A percentile compares a stretch with the other conserved stretches of the same genome.
These are phyloP conservation scores for Globisporangium mamillatum DNA, from an alignment of 352 stramenopile species.

Conservation along the genomic window DNA sequence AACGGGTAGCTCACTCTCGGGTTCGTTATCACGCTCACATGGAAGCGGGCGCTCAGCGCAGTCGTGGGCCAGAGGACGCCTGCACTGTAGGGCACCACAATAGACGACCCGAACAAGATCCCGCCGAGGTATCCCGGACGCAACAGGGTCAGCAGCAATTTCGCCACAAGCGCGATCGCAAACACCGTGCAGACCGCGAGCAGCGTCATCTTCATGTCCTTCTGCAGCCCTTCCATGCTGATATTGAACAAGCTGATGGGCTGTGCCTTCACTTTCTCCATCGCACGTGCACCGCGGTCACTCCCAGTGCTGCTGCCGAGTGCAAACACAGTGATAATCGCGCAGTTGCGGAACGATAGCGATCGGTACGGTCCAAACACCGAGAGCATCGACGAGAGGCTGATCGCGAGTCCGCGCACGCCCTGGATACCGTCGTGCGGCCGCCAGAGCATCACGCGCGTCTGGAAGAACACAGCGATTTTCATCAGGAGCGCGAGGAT, in stretches of 20 bases:
- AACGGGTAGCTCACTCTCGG: neutral
- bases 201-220: slow-evolving; percentile 23
- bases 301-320: neutral
- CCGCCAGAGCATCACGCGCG: slow-evolving; percentile 17
- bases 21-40: neutral
- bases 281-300: neutral
- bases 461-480: slow-evolving; percentile 17
- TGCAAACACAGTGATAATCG: slow-evolving; percentile 14
- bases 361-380: slow-evolving; percentile 31
- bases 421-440: slow-evolving; percentile 24
- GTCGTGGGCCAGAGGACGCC: slow-evolving; percentile 19
- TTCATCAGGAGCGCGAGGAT: slow-evolving; percentile 34
- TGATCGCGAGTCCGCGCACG: slow-evolving; percentile 33
- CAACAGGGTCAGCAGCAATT: slow-evolving; percentile 1
- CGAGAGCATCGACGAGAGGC: slow-evolving; percentile 32
- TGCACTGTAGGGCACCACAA: slow-evolving; percentile 15
- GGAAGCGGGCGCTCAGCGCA: slow-evolving; percentile 13
- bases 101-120: slow-evolving; percentile 14
- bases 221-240: slow-evolving; percentile 17
- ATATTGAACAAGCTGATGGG: slow-evolving; percentile 18
- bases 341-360: slow-evolving; percentile 18
- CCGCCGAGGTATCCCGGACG: slow-evolving; percentile 1
- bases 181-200: slow-evolving; percentile 12
- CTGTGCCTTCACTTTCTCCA: neutral
- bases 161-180: slow-evolving; percentile 10